Evolutionary conservation across 176 grass and related monocot species (phyloP), one percentile per base, ranked within the genome.

Genomic region (Carex myosuroides): DNA sequence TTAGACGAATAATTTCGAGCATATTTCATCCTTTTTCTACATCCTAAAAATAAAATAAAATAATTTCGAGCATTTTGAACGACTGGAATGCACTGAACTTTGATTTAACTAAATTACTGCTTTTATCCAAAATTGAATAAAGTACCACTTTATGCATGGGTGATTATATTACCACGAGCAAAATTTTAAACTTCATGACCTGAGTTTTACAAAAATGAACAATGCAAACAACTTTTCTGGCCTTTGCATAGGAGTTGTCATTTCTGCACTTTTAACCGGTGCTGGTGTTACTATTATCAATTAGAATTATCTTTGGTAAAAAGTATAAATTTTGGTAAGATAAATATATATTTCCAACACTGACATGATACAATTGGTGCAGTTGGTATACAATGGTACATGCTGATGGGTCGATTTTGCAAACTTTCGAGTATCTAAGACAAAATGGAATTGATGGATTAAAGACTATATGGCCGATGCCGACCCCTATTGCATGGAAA

Each of bases 351-450:
- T 24, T 32, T 77, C 13, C 6, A 18, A 3, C 22, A 3, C 13
- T 78, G 26, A 57, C 48, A 57, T n/a, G 29, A 48, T 66, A 30
- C 79, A 64, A 42, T 4, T 65, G 65, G 5, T 35, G 82, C 93
- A 99, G 97, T 83, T 99, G 97, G 97, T 96, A 96, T 87, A 99
- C 97, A 4, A 89, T 99, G 93, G 97, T 92, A 79, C 90, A 92
- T 88, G 91, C 93, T 32, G 93, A 99, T 86, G 97, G 97, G 60
- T 99, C 97, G 4, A 87, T 99, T 48, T 3, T 89, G 89, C 73
- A 32, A 79, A 96, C 91, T 39, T 99, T 88, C 55, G 88, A 94
- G 78, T 91, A 92, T 86, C 87, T 99, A 39, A 86, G 83, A 84
- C 79, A 88, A 67, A 71, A 87, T 85, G 93, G 93, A 14, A 9